Base-by-base conservation (phyloP, 805 yeast genomes). In the Hanseniaspora thailandica region DNA sequence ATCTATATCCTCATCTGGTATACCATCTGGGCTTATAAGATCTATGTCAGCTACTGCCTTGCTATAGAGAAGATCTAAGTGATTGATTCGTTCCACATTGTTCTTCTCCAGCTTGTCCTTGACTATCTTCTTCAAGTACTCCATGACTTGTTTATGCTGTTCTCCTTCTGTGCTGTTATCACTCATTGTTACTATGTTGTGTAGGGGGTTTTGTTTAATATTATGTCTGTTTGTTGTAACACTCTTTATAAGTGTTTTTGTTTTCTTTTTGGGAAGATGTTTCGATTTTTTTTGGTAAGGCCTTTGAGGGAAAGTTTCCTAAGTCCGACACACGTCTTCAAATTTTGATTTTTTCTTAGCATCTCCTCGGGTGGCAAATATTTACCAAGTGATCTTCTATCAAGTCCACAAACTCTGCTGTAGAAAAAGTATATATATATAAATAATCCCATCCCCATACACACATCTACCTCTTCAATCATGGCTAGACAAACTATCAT, bases 401-500 rank as follows among this genome's bases (percentile, higher is more conserved):
- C n/a, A n/a, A n/a, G n/a, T n/a, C n/a, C n/a, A n/a, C n/a, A n/a
- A n/a, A n/a, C n/a, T n/a, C n/a, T n/a, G n/a, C n/a, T n/a, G 20
- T 7, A 7, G 2, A 17, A 36, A 36, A 12, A n/a, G 17, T 19
- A 36, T 36, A 36, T 36, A 19, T 36, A 26, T 26, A 20, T 2
- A 43, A 7, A n/a, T 20, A 19, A 6, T n/a, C n/a, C n/a, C n/a
- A n/a, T n/a, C n/a, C n/a, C n/a, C n/a, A n/a, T n/a, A n/a, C n/a
- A n/a, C n/a, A n/a, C n/a, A n/a, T n/a, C n/a, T n/a, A n/a, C n/a
- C n/a, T n/a, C n/a, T n/a, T n/a, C n/a, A 17, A 36, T 13, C 3
- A 49, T 49, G 53, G 53, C 48, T 89, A 62, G 98, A 93, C 71
- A 97, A 97, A 58, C 93, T 84, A 78, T 93, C 57, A 86, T 88